Base-by-base conservation (phyloP, 495 filamentous ascomycete species). In the Xylaria castorea region DNA sequence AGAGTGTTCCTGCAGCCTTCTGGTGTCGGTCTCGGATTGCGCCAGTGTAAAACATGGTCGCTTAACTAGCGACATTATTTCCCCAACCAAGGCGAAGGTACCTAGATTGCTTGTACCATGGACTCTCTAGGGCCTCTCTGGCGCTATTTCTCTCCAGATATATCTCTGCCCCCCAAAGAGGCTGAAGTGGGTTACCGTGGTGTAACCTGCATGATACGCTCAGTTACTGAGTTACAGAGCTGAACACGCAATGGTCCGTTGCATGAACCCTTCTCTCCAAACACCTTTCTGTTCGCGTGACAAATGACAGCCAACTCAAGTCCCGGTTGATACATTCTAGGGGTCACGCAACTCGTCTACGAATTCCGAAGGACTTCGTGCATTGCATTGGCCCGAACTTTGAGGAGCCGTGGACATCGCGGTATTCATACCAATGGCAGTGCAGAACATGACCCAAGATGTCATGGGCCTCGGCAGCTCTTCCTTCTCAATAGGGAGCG, bases 181-280 rank as follows among this genome's bases (percentile, higher is more conserved):
- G 69, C 69, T 71, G 69, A 71, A 71, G 32, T 38, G 58, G 30
- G 61, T 25, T 53, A 65, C 48, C 69, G 44, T 65, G 12, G 50
- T 65, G 61, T 57, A 71, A 64, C 46, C 57, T 71, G 69, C 69
- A 71, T 71, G 60, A 44, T 42, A 63, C 14, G 60, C 46, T 55
- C 61, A 63, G 48, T 55, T 55, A 51, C 36, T 60, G 22, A 71
- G 25, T 53, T 57, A 71, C 68, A 34, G 58, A 70, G 60, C 68
- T 70, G 68, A 70, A 63, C 42, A 63, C 32, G 68, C 68, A 70
- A 64, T 70, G 68, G 25, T 40, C 22, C 14, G 68, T 65, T 57
- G 60, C 57, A 71, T 71, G 36, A 44, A 51, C 48, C 61, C 61
- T 71, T 71, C 46, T 38, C 25, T 40, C 6, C 48, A 55, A 18